Evolutionary conservation across 768 basidiomycete species (phyloP), one percentile per base, ranked within the genome.

Genomic region (Favolaschia claudopus): DNA sequence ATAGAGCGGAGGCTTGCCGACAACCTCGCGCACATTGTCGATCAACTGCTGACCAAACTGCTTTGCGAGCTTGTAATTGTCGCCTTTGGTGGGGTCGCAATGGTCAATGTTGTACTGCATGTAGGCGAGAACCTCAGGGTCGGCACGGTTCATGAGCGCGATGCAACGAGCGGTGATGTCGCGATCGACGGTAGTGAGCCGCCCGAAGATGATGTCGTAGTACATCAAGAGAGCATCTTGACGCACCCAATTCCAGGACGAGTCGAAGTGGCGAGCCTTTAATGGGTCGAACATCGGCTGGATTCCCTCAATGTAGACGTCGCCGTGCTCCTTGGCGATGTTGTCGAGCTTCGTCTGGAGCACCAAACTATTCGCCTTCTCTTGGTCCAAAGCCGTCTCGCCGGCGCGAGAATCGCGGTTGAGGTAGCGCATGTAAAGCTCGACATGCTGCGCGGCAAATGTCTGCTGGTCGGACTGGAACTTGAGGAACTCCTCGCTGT

Each of bases 201-300:
- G 89, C 44, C 97, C 97, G 66, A 95, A 95, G 67, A 99, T 95
- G 77, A 99, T 97, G 73, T 99, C 96, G 76, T 96, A 98, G 79
- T 89, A 99, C 94, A 99, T 96, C 58, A 94, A 79, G 25, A 99
- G 81, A 15, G 95, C 94, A 61, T 97, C 96, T 77, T 99, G 97
- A 59, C 96, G 89, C 40, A 91, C 96, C 97, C 97, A 99, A 72
- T 99, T 99, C 97, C 96, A 99, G 7, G 92, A 95, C 2, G 96
- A 99, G 72, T 99, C 96, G 81, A 99, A 99, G 71, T 91, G 95
- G 42, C 97, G 92, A 13, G 96, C 97, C 76, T 99, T 99, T 68
- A 98, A 82, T 3, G 93, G 89, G 69, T 96, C 93, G 75, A 99
- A 99, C 56, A 86, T 83, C 10, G 97, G 97, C 69, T 96, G 92